Evolutionary conservation across 179 eudicot genomes (phyloP).

Genomic region (Camellia oleifera): DNA sequence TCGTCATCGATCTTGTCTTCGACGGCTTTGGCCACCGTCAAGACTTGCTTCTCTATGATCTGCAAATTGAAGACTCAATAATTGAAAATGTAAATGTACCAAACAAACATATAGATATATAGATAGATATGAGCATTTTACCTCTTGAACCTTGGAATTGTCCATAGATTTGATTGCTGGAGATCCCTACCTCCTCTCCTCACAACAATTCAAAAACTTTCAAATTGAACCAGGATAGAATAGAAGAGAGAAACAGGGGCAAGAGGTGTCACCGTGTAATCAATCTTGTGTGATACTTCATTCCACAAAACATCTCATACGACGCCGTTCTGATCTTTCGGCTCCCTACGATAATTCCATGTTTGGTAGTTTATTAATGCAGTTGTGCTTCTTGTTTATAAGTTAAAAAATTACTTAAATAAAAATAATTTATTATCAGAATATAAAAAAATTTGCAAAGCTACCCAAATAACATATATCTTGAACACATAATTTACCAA

Average conservation of each 20-base stretch:
- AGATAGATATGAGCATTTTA: background rate
- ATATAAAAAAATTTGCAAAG: too few relatives aligned
- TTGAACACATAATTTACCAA: too few relatives aligned
- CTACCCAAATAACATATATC: too few relatives aligned
- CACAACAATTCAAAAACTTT: background rate
- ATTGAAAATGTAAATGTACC: background rate
- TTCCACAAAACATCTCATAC: too few relatives aligned
- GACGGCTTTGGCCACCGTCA: constrained; percentile 80
- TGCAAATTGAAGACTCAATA: constrained; percentile 16
- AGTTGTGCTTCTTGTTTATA: too few relatives aligned
- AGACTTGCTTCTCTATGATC: constrained; percentile 78
- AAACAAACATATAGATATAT: background rate
- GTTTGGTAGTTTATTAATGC: too few relatives aligned
- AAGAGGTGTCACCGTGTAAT: too few relatives aligned
- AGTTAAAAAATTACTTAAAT: too few relatives aligned
- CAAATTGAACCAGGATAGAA: background rate
- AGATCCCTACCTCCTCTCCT: constrained; percentile 1
- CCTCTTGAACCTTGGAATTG: constrained; percentile 39
- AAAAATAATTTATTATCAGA: too few relatives aligned
- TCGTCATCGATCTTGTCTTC: constrained; percentile 90
- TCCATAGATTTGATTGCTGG: constrained; percentile 35
- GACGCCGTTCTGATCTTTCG: too few relatives aligned
- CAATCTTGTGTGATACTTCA: too few relatives aligned
- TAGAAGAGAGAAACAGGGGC: background rate
- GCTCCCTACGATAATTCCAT: too few relatives aligned